Percentiles rank a stretch among this genome's conserved stretches.
phyloP scores from a whole-genome alignment of 495 filamentous ascomycete species.

The Aspergillus avenaceus region DNA sequence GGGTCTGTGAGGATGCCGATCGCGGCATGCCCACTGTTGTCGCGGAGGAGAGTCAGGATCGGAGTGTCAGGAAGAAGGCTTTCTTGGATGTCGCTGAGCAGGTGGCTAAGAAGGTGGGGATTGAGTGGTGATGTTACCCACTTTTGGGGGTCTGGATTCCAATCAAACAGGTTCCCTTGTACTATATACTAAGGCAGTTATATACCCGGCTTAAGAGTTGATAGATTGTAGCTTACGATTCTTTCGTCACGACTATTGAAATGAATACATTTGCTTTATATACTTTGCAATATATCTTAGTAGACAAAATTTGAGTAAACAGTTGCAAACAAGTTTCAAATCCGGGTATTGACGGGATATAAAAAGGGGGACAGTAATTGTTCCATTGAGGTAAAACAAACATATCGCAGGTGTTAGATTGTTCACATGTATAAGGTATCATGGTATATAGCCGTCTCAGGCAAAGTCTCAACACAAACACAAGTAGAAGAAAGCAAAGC shows the following conservation, averaged over 20 bases:
- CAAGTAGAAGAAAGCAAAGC: neutral
- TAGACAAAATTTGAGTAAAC: no score
- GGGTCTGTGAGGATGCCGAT: slow-evolving; percentile 87
- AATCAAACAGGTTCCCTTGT: slow-evolving; percentile 5
- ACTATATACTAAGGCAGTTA: slow-evolving; percentile 3
- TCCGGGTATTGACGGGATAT: neutral
- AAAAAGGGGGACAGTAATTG: neutral
- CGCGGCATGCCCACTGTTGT: slow-evolving; percentile 88
- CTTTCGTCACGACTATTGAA: no score
- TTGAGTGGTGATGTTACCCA: slow-evolving; percentile 13
- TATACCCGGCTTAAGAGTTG: neutral
- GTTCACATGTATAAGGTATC: slow-evolving; percentile 5
- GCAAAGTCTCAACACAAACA: neutral
- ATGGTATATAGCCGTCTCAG: neutral
- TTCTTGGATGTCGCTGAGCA: slow-evolving; percentile 67
- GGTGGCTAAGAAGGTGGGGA: slow-evolving; percentile 51
- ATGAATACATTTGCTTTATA: no score
- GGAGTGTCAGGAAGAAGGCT: slow-evolving; percentile 62
- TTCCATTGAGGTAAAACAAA: neutral
- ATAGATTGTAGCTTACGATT: no score
- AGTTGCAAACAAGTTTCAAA: no score
- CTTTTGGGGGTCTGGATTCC: no score
- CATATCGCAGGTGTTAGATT: neutral
- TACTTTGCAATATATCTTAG: no score
- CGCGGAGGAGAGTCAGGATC: slow-evolving; percentile 72